Evolutionary conservation across 164 flowering plant species (phyloP), one percentile per base, ranked within the genome.

Genomic region (Sedum album): DNA sequence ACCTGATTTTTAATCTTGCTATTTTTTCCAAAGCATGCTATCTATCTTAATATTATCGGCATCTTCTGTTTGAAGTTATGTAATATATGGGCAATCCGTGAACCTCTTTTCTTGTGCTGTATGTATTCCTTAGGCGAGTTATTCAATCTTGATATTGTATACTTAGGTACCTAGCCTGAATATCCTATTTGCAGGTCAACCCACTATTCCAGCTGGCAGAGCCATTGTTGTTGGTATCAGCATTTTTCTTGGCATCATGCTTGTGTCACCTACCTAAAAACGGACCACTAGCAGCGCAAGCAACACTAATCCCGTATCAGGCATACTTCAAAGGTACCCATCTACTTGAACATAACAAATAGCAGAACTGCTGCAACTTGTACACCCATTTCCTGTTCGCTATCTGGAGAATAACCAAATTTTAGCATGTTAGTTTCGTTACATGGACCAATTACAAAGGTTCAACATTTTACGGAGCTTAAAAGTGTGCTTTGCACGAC

Each of bases 151-250:
- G 99, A 95, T 79, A 76, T 95, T 68, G 82, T 89, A 35, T 35
- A 3, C 7, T 35, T 35, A 7, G 38, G 38, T 35, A n/a, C 7
- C 3, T 35, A 35, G 3, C 38, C 7, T 35, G 38, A 35, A 44
- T 28, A 21, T 44, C 44, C 44, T 5, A 60, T 71, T 72, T 72
- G 79, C 93, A 94, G 99, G 96, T 91, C 96, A 87, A 84, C 68
- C 89, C 87, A 18, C 72, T 88, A 36, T 91, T 82, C 83, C 88
- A 90, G 96, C 90, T 94, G 65, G 96, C 91, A 0, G 97, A 94
- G 82, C 99, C 99, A 10, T 68, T 94, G 73, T 90, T 94, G 92
- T 72, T 91, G 81, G 76, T 71, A 25, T 80, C 84, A 31, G 87
- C 69, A 10, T 88, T 91, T 73, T 90, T 88, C 85, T 72, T 90